These are phyloP conservation scores for Cyclostephanos invisitatus DNA, from an alignment of 108 stramenopile species.

Conservation along the genomic window DNA sequence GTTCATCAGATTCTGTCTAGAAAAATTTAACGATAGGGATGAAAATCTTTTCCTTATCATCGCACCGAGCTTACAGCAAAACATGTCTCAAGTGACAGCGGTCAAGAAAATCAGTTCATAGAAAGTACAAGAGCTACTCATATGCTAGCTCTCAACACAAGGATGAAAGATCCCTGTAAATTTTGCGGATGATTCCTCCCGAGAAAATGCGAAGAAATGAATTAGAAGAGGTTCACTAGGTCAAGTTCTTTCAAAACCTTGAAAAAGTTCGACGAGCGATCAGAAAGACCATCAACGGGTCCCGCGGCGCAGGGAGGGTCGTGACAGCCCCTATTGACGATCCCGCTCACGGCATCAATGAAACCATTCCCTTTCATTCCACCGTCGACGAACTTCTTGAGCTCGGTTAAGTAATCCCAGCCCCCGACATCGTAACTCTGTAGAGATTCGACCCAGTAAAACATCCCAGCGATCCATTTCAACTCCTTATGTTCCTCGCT, in stretches of 20 bases:
- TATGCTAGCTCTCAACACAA: too few species aligned
- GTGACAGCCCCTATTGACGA: slow-evolving; percentile 27
- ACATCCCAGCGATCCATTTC: slow-evolving; percentile 44
- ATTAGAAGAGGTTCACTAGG: slow-evolving; percentile 62
- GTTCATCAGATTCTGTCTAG: too few species aligned
- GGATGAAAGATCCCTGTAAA: too few species aligned
- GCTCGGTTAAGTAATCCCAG: slow-evolving; percentile 16
- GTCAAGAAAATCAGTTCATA: too few species aligned
- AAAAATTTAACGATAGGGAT: too few species aligned
- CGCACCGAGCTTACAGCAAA: too few species aligned
- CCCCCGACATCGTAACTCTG: slow-evolving; percentile 20
- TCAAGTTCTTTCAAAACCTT: slow-evolving; percentile 12
- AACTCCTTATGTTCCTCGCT: slow-evolving; percentile 28
- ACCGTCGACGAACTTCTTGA: slow-evolving; percentile 22
- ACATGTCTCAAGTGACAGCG: too few species aligned
- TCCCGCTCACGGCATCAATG: slow-evolving; percentile 20
- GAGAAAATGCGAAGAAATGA: too few species aligned
- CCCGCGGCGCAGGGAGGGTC: slow-evolving; percentile 22
- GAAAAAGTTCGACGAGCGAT: slow-evolving; percentile 1
- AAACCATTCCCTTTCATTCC: slow-evolving; percentile 7
- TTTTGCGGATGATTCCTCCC: too few species aligned
- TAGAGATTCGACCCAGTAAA: slow-evolving; percentile 31
- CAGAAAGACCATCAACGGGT: slow-evolving; percentile 14
- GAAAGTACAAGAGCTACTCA: too few species aligned
- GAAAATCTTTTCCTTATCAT: too few species aligned